These are phyloP conservation scores for Amoeboaphelidium protococcarum DNA, from an alignment of 371 early-diverging fungal genomes.

Conservation along the genomic window DNA sequence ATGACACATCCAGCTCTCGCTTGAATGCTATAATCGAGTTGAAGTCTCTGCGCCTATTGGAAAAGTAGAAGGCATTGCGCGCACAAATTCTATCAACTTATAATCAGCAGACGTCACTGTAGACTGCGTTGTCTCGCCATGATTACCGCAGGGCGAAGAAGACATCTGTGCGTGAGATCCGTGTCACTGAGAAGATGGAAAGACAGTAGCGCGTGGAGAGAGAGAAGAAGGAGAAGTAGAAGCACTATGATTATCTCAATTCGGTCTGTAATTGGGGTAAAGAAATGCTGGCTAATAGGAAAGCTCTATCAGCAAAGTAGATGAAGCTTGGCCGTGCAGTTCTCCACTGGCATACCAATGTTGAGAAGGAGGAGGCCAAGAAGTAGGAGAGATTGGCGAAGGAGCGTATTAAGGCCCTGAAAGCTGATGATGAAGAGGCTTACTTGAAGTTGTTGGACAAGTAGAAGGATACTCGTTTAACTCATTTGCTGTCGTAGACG, in stretches of 20 bases:
- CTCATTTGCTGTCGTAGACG: conserved; percentile 61
- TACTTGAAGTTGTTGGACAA: conserved; percentile 74
- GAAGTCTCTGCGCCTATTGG: conserved; percentile 38
- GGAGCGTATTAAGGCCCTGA: conserved; percentile 80
- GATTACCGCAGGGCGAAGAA: conserved; percentile 63
- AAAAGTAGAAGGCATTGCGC: conserved; percentile 50
- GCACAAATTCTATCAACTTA: conserved; percentile 35
- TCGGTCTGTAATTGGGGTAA: conserved; percentile 43
- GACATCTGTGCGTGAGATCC: conserved; percentile 59
- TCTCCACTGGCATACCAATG: conserved; percentile 37
- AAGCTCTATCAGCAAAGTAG: conserved; percentile 11
- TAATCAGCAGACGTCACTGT: conserved; percentile 34
- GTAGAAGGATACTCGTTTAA: conserved; percentile 76
- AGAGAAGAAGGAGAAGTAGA: conserved; percentile 53
- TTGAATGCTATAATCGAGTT: conserved; percentile 51
- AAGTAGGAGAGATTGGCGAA: conserved; percentile 45
- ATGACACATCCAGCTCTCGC: too few relatives aligned
- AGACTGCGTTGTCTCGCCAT: conserved; percentile 45
- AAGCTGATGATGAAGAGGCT: conserved; percentile 77
- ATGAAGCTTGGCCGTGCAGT: conserved; percentile 45
- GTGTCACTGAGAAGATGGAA: conserved; percentile 69
- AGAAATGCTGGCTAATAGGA: conserved; percentile 31
- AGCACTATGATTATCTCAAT: conserved; percentile 43
- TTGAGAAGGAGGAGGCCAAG: conserved; percentile 72
- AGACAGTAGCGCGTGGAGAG: conserved; percentile 58